phyloP scores from a whole-genome alignment of 148 eudicot species.

The Silene conica region DNA sequence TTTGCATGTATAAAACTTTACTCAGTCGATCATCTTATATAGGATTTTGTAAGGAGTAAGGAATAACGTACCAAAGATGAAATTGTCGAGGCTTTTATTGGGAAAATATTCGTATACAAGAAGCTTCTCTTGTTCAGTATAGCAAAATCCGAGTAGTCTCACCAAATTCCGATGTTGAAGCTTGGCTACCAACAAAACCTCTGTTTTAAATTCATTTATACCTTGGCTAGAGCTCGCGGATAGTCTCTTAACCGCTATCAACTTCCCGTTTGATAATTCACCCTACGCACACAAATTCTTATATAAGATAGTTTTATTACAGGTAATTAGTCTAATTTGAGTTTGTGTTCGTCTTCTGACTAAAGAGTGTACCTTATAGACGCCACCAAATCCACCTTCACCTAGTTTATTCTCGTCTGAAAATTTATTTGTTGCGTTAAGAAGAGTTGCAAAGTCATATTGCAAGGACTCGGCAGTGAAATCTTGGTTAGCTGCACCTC shows the following conservation, averaged over 20 bases:
- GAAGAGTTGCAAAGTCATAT: too few species aligned
- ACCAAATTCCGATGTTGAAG: constrained; percentile 35
- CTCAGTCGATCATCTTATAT: too few species aligned
- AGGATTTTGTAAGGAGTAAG: neutral
- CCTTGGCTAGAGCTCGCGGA: constrained; percentile 27
- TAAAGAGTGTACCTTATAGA: too few species aligned
- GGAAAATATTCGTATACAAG: constrained; percentile 28
- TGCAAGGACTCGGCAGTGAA: too few species aligned
- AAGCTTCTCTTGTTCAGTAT: constrained; percentile 23
- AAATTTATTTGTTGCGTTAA: too few species aligned
- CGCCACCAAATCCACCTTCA: too few species aligned
- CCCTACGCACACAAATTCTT: constrained; percentile 13
- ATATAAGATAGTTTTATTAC: neutral
- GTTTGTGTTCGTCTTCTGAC: too few species aligned
- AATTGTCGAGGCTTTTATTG: constrained; percentile 30
- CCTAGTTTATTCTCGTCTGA: too few species aligned
- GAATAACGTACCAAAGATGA: constrained; percentile 22
- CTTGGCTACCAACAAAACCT: constrained; percentile 23
- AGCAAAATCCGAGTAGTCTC: constrained; percentile 29
- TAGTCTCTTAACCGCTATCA: constrained; percentile 32
- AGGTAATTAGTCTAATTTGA: too few species aligned
- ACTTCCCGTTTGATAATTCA: constrained; percentile 17
- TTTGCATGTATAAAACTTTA: neutral
- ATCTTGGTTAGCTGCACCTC: too few species aligned
- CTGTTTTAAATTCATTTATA: constrained; percentile 24